phyloP scores from a whole-genome alignment of 345 rosid genomes.

The Salix caprea region DNA sequence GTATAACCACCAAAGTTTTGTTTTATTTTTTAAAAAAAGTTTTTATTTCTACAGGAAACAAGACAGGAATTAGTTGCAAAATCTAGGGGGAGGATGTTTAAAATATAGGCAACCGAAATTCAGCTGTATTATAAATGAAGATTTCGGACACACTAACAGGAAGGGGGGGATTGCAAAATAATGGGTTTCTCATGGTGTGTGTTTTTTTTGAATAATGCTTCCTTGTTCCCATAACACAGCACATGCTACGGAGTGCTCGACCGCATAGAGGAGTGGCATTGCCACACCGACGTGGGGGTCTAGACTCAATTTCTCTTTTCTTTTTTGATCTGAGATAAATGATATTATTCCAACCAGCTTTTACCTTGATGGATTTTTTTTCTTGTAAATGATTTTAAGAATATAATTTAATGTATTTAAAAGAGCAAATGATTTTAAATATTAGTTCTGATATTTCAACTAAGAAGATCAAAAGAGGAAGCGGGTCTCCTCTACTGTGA shows the following conservation, averaged over 20 bases:
- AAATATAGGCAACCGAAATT: not conserved
- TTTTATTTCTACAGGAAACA: too few relatives aligned
- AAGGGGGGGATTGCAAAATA: not conserved
- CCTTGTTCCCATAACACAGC: slow-evolving; percentile 1
- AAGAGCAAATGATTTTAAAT: too few relatives aligned
- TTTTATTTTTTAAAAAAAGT: too few relatives aligned
- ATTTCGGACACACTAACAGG: not conserved
- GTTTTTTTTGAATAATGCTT: not conserved
- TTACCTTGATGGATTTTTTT: not conserved
- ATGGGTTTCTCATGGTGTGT: not conserved
- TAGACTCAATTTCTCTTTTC: not conserved
- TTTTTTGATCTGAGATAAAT: not conserved
- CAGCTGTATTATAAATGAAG: not conserved
- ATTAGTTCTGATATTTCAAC: not conserved
- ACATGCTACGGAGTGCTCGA: not conserved
- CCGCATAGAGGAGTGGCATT: not conserved
- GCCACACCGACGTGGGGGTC: not conserved
- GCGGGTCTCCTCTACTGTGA: too few relatives aligned
- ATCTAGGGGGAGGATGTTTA: not conserved
- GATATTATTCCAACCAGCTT: not conserved
- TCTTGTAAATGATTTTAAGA: not conserved
- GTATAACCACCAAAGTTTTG: too few relatives aligned
- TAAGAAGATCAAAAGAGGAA: not conserved
- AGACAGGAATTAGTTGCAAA: too few relatives aligned
- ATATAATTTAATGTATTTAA: not conserved